phyloP scores from a whole-genome alignment of 352 stramenopile species.

The Albugo candida region DNA sequence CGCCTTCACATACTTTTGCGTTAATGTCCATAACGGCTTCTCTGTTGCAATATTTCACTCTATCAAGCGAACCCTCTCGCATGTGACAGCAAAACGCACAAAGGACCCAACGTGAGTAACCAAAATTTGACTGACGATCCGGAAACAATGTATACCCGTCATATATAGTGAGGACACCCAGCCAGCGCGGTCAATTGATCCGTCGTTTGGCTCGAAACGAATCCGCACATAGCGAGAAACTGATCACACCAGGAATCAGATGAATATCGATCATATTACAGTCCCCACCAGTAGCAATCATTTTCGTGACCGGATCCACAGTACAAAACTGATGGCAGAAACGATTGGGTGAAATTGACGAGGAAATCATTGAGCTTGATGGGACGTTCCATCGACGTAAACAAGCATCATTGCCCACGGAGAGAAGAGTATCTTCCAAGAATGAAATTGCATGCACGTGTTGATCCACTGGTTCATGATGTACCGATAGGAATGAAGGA shows the following conservation, averaged over 20 bases:
- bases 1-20: too few species aligned
- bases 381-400: constrained; percentile 62
- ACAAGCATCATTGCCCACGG: constrained; percentile 39
- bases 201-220: too few species aligned
- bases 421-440: constrained; percentile 49
- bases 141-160: too few species aligned
- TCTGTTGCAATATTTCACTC: too few species aligned
- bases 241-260: constrained; percentile 63
- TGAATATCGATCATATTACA: constrained; percentile 46
- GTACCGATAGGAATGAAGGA: constrained; percentile 44
- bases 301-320: constrained; percentile 29
- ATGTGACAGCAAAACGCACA: too few species aligned
- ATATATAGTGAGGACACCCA: too few species aligned
- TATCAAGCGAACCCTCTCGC: too few species aligned
- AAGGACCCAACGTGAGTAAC: too few species aligned
- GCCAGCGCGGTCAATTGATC: too few species aligned
- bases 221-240: constrained; percentile 28
- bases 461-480: constrained; percentile 31
- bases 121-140: too few species aligned
- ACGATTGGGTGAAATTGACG: constrained; percentile 26
- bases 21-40: too few species aligned
- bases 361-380: constrained; percentile 32
- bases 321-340: constrained; percentile 45
- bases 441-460: constrained; percentile 53
- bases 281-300: constrained; percentile 44